Evolutionary conservation across 805 yeast species (phyloP), one percentile per base, ranked within the genome.

Genomic region (Metschnikowia drakensbergensis): DNA sequence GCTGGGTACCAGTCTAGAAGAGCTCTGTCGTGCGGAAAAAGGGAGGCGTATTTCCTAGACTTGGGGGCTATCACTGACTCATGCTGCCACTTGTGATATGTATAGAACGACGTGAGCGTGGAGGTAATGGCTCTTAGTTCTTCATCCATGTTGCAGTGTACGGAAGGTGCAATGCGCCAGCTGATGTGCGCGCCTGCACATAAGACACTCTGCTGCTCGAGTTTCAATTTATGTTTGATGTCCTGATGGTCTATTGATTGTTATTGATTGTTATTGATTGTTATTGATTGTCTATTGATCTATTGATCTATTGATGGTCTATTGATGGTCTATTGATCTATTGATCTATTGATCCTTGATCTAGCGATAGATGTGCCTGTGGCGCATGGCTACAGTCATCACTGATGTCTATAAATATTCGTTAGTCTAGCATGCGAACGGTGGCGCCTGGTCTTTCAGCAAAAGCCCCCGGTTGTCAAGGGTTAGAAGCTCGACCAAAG

Each of bases 1-100:
- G 60, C 42, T 0, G 67, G 68, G 58, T 74, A 79, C 84, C 84
- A 82, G 0, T 81, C 75, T 1, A 83, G 38, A 3, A 78, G 59
- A 9, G 43, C 42, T 49, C 70, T 60, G 35, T 83, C 86, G 4
- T 65, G 65, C 0, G 40, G 40, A 0, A 75, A 49, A 5, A 83
- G 60, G 5, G 67, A 54, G 13, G 49, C 51, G 37, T 54, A 58
- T 47, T 63, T 64, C 37, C 61, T 49, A 6, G 52, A 39, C 13
- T 73, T 59, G 4, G 76, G 75, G 34, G 58, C 61, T 28, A 72
- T 48, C 11, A 71, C 49, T 42, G 65, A 62, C 11, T 65, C 67
- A 37, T 57, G 57, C 45, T 70, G 72, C 63, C 66, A 69, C 37
- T 54, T 48, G 48, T 64, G 64, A 51, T 61, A 71, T 37, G 63